Conservation (phyloP, 2,329 filamentous ascomycete species). For the Exophiala sideris region DNA sequence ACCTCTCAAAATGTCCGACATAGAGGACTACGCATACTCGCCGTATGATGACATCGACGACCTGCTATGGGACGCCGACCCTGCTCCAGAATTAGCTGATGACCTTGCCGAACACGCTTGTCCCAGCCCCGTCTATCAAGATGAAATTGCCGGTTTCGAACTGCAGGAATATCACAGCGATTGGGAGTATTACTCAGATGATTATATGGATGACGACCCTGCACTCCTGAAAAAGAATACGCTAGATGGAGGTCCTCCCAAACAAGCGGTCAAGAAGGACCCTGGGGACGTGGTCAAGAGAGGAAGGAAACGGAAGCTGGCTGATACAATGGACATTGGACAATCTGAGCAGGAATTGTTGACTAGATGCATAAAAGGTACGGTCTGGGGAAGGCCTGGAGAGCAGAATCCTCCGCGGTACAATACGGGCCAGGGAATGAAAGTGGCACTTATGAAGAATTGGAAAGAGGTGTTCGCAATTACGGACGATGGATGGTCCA, state of each 20-base stretch:
- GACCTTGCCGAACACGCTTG: slow-evolving; percentile 42
- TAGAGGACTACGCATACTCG: slow-evolving; percentile 26
- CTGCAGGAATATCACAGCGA: slow-evolving; percentile 42
- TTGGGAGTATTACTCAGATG: slow-evolving; percentile 46
- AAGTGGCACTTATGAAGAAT: slow-evolving; percentile 44
- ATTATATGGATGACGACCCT: slow-evolving; percentile 45
- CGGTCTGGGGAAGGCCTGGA: slow-evolving; percentile 38
- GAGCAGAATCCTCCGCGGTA: slow-evolving; percentile 33
- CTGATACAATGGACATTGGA: slow-evolving; percentile 19
- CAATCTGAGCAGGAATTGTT: slow-evolving; percentile 20
- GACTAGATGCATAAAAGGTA: slow-evolving; percentile 35
- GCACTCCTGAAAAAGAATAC: slow-evolving; percentile 29
- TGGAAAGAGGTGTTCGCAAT: slow-evolving; percentile 43
- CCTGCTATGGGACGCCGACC: slow-evolving; percentile 27
- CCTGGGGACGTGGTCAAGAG: slow-evolving; percentile 12
- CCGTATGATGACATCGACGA: slow-evolving; percentile 28
- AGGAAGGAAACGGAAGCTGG: slow-evolving; percentile 29
- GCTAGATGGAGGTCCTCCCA: slow-evolving; percentile 9
- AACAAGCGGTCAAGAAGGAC: slow-evolving; percentile 15
- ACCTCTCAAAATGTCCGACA: slow-evolving; percentile 23
- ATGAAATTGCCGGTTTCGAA: slow-evolving; percentile 39
- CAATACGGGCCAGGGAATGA: slow-evolving; percentile 39
- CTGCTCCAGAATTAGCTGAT: slow-evolving; percentile 30
- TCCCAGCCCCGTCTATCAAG: slow-evolving; percentile 39
- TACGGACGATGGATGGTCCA: slow-evolving; percentile 19